Percentiles rank a stretch among this genome's conserved stretches.
Conservation (phyloP, 208 protist species). For the Sergeia podlipaevii region DNA sequence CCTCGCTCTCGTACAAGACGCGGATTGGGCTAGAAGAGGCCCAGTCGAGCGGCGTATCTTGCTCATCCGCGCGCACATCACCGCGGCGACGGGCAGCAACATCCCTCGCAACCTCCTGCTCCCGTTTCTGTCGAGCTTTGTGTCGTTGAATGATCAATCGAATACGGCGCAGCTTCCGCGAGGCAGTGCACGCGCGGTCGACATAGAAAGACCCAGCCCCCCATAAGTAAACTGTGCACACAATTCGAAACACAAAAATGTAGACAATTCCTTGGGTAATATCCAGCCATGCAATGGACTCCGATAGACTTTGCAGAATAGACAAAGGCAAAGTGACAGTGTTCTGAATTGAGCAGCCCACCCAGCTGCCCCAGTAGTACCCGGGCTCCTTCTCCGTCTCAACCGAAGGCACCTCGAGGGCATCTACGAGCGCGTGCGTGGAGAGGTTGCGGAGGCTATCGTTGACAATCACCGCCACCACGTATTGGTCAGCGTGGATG, state of each 20-base stretch:
- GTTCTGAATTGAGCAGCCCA: constrained; percentile 28
- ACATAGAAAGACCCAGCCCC: constrained; percentile 19
- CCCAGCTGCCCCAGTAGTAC: constrained; percentile 15
- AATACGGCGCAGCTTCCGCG: constrained; percentile 17
- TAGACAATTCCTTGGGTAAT: constrained; percentile 16
- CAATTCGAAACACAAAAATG: constrained; percentile 33
- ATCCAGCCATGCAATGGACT: constrained; percentile 22
- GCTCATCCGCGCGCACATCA: neutral
- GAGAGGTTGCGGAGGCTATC: neutral
- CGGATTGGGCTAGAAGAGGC: neutral
- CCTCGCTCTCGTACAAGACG: neutral
- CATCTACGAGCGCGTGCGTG: too few species aligned
- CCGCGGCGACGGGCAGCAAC: neutral
- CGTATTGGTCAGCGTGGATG: too few species aligned
- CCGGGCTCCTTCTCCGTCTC: constrained; percentile 28
- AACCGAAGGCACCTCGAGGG: constrained; percentile 16
- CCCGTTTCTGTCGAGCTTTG: too few species aligned
- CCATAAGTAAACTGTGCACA: constrained; percentile 15
- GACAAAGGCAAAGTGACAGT: constrained; percentile 29
- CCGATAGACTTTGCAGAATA: constrained; percentile 18
- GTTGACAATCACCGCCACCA: too few species aligned
- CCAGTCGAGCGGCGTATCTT: neutral
- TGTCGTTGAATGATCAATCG: constrained; percentile 22
- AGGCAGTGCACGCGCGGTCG: constrained; percentile 15
- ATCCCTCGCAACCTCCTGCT: neutral